Base-by-base conservation (phyloP, 305 asterid species). In the Rubia occidens region DNA sequence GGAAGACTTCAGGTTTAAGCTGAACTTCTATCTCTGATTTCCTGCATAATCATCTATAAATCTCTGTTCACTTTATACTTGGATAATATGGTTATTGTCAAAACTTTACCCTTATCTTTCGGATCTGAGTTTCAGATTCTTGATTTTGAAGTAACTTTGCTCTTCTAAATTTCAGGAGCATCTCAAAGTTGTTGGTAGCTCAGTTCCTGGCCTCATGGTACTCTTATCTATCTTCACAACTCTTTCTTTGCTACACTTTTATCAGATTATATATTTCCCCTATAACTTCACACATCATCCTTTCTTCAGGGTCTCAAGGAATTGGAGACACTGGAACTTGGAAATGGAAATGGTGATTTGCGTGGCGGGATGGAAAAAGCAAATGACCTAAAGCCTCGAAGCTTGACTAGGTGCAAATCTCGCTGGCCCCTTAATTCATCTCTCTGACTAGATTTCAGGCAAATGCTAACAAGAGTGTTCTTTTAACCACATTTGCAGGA, bases 1-100 rank as follows among this genome's bases (percentile, higher is more conserved):
- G 86, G 82, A n/a, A 78, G 68, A 72, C 77, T 88, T 73, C 92
- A 85, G 96, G 98, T 89, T 62, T 39, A 75, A 65, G 66, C 45
- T 60, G 43, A 77, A 35, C 17, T 17, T 45, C 72, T 21, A 69
- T 69, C 72, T 49, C 70, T 66, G 26, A 56, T 53, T 47, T 47
- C 14, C 51, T 54, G 39, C 11, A 39, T 63, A 11, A 66, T 32
- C 71, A 39, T 17, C 53, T 35, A 32, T 24, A 32, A 15, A 35
- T 39, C 32, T 44, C 49, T 59, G 53, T 14, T 51, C 56, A 7
- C 69, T 37, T 24, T 14, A 11, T 15, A 42, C 21, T 18, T 49
- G 55, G 55, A 49, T 15, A 14, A 49, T 49, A 18, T 49, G 20
- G 55, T 49, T 49, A 49, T 49, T 47, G 4, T 15, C 55, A 14